phyloP scores from a whole-genome alignment of 352 stramenopile genomes.

The Plasmopara muralis region DNA sequence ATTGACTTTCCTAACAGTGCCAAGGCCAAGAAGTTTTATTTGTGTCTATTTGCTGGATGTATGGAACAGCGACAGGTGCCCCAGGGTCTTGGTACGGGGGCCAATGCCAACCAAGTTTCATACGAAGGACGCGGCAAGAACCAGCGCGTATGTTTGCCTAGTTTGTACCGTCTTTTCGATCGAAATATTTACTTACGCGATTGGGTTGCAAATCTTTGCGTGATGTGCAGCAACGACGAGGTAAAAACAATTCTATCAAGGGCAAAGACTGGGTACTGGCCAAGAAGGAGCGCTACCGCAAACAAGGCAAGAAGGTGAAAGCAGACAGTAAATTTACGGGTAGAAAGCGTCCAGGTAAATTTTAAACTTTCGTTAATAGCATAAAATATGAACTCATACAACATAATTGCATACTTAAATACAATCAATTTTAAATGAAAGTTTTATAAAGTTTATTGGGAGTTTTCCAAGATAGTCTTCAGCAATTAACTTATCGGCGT shows the following conservation, averaged over 20 bases:
- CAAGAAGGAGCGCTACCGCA: conserved; percentile 97
- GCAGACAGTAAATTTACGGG: conserved; percentile 98
- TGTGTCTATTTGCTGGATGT: conserved; percentile 95
- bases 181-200: background rate
- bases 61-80: conserved; percentile 76
- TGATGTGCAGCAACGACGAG: conserved; percentile 37
- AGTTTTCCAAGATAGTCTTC: background rate
- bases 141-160: conserved; percentile 34
- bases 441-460: too few species aligned
- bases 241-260: conserved; percentile 54
- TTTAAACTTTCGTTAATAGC: conserved; percentile 62
- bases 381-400: background rate
- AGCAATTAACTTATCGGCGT: conserved; percentile 14
- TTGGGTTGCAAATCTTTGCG: conserved; percentile 1
- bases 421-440: too few species aligned
- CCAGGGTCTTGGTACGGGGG: conserved; percentile 65
- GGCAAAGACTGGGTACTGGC: conserved; percentile 94
- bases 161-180: background rate
- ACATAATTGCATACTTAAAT: background rate
- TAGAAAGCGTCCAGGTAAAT: conserved; percentile 91
- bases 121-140: conserved; percentile 59
- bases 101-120: conserved; percentile 44
- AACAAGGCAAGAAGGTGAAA: conserved; percentile 97
- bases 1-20: conserved; percentile 99
- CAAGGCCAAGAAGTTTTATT: conserved; percentile 99